Base-by-base conservation (phyloP, 768 basidiomycete genomes). In the Infundibulicybe gibba region DNA sequence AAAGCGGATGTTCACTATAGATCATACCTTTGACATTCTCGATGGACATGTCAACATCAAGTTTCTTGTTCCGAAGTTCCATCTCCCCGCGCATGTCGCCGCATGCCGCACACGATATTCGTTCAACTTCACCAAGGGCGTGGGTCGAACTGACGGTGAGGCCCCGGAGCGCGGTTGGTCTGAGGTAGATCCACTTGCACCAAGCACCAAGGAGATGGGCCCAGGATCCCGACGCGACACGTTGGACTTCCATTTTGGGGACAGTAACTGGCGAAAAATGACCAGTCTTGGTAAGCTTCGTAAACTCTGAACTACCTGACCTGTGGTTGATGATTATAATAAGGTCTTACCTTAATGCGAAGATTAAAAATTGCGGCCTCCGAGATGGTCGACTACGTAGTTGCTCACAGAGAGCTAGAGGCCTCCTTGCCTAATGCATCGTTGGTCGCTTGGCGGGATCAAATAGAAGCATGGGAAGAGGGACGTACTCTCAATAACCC, bases 91-190 rank as follows among this genome's bases (percentile, higher is more conserved):
- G 2, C 64, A 67, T 43, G 47, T 54, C 5, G 43, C 41, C 11
- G 35, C 30, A 2, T 64, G 63, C 40, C 55, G 48, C 1, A 33
- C 39, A 2, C 8, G 33, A 1, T 64, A 54, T 19, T 58, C 55
- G 0, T 58, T 65, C 45, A 62, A 62, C 21, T 55, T 46, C 25
- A 51, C 49, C 5, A 38, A 21, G 4, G 52, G 56, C 6, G 58
- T 51, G 39, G 67, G 61, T 1, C 54, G 56, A 9, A 63, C 63
- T 1, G 60, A 67, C 44, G 69, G 69, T 0, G 68, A 71, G 44
- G 62, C 51, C 1, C 52, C 55, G 1, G 69, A 71, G 49, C 54
- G 61, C 0, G 56, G 57, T 0, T 71, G 69, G 69, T 40, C 54
- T 0, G 44, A 47, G 8, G 47, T 56, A 4, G 68, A 70, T 44